Conservation (phyloP, 179 eudicot genomes). For the Heliamphora pulchella region DNA sequence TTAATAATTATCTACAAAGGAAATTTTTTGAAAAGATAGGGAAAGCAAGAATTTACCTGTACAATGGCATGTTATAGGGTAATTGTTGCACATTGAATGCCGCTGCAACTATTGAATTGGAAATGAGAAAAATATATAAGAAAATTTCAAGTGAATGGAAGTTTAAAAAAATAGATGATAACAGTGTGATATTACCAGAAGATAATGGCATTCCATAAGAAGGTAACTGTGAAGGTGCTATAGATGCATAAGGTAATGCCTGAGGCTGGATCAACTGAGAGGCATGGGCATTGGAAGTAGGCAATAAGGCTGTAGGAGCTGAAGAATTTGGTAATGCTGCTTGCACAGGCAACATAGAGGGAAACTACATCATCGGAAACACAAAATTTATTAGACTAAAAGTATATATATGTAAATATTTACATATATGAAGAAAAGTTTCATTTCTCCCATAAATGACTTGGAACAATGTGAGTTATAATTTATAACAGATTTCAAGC, state of each 20-base stretch:
- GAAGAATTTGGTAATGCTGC: slow-evolving; percentile 36
- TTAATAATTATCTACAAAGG: neutral
- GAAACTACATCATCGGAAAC: slow-evolving; percentile 32
- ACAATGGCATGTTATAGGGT: slow-evolving; percentile 26
- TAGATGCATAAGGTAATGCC: slow-evolving; percentile 24
- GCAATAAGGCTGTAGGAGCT: slow-evolving; percentile 26
- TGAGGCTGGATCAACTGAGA: slow-evolving; percentile 26
- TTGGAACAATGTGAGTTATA: no score
- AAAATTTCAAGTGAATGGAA: neutral
- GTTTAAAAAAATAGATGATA: neutral
- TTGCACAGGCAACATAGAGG: slow-evolving; percentile 38
- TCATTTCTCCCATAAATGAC: no score
- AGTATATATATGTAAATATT: no score
- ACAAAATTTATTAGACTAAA: neutral
- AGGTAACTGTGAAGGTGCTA: slow-evolving; percentile 16
- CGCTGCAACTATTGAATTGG: slow-evolving; percentile 32
- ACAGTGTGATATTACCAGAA: slow-evolving; percentile 20
- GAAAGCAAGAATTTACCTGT: slow-evolving; percentile 31
- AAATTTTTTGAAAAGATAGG: neutral
- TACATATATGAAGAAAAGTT: no score
- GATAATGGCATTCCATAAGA: slow-evolving; percentile 21
- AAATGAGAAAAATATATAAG: neutral
- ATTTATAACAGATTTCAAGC: no score
- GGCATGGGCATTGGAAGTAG: slow-evolving; percentile 20
- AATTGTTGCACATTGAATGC: slow-evolving; percentile 36